phyloP scores from a whole-genome alignment of 2,329 filamentous ascomycete species.

The Cercospora sp. region DNA sequence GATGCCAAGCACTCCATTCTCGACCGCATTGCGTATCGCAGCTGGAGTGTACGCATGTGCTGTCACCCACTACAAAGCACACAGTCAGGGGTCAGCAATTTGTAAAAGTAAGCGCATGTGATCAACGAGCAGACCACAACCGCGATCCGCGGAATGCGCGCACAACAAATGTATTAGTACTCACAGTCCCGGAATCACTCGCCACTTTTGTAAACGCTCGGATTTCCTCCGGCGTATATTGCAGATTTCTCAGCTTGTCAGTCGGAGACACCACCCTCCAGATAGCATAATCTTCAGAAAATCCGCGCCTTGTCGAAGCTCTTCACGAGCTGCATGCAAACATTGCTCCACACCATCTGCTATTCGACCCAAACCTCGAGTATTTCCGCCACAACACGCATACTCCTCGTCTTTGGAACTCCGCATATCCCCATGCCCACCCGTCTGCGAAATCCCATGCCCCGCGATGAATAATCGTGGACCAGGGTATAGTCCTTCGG shows the following conservation, averaged over 20 bases:
- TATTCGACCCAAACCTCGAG: conserved; percentile 47
- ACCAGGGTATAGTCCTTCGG: conserved; percentile 57
- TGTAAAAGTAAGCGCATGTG: neutral
- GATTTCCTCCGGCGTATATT: conserved; percentile 61
- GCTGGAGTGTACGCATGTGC: conserved; percentile 59
- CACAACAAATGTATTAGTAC: conserved; percentile 34
- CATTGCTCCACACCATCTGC: conserved; percentile 59
- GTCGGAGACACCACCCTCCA: conserved; percentile 59
- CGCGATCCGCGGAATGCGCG: neutral
- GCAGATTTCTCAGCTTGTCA: conserved; percentile 55
- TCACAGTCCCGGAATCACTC: conserved; percentile 46
- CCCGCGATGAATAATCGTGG: conserved; percentile 59
- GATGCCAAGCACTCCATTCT: conserved; percentile 58
- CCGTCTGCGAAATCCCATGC: conserved; percentile 58
- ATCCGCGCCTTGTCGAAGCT: conserved; percentile 58
- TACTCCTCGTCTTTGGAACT: conserved; percentile 48
- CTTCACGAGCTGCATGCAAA: conserved; percentile 54
- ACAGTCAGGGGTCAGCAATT: neutral
- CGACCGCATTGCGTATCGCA: conserved; percentile 57
- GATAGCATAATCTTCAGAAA: conserved; percentile 65
- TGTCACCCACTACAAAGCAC: conserved; percentile 46
- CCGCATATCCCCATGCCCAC: conserved; percentile 59
- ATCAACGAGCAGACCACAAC: neutral
- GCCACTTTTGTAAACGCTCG: conserved; percentile 56
- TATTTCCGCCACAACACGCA: conserved; percentile 52